phyloP scores from a whole-genome alignment of 192 early-diverging fungal genomes.

The Podila horticola region DNA sequence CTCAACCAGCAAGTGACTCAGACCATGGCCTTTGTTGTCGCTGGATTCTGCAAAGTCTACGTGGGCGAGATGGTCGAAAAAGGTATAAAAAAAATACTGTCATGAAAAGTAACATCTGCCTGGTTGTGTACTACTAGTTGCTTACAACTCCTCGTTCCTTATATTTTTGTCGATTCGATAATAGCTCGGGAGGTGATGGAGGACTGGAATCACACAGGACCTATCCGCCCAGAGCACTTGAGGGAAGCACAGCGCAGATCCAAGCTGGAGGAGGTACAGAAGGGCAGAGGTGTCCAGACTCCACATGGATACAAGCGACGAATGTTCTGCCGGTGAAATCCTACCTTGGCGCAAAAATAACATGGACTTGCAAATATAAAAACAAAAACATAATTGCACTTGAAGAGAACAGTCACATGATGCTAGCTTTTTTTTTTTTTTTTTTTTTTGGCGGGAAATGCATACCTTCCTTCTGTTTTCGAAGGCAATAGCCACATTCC shows the following conservation, averaged over 20 bases:
- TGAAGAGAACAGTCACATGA: neutral
- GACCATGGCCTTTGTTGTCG: conserved; percentile 83
- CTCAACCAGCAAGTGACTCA: conserved; percentile 78
- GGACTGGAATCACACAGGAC: conserved; percentile 79
- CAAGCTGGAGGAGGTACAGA: conserved; percentile 58
- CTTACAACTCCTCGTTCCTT: neutral
- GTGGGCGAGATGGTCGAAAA: conserved; percentile 90
- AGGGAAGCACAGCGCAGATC: conserved; percentile 86
- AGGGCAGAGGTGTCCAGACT: conserved; percentile 15
- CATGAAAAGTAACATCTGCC: too few relatives aligned
- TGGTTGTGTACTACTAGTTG: neutral
- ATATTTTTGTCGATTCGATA: neutral
- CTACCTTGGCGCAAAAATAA: neutral
- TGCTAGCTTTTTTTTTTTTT: neutral
- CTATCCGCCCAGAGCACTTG: conserved; percentile 86
- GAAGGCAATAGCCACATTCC: neutral
- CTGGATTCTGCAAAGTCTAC: conserved; percentile 92
- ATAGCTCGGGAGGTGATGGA: conserved; percentile 81
- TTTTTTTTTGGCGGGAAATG: conserved; percentile 28
- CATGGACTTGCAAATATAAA: neutral
- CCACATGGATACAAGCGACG: conserved; percentile 38
- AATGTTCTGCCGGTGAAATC: conserved; percentile 31
- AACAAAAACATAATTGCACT: neutral
- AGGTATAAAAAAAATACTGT: conserved; percentile 44
- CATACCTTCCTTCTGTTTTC: neutral